phyloP scores from a whole-genome alignment of 805 yeast genomes.

The Candida glaebosa region DNA sequence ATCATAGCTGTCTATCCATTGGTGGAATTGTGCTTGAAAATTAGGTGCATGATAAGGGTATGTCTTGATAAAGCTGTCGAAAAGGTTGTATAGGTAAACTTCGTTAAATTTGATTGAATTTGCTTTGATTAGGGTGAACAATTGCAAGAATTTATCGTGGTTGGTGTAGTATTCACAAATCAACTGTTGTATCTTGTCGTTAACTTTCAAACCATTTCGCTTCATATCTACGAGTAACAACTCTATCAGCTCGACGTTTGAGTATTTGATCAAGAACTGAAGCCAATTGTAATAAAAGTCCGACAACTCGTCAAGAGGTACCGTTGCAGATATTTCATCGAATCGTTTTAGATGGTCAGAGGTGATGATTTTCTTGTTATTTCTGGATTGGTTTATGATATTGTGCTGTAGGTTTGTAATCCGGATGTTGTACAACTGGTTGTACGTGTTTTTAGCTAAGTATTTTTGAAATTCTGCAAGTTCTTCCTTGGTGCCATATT shows the following conservation, averaged over 20 bases:
- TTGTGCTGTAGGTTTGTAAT: constrained; percentile 18
- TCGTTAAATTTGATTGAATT: constrained; percentile 18
- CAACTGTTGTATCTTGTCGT: constrained; percentile 19
- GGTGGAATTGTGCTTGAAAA: constrained; percentile 7
- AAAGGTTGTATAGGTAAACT: constrained; percentile 18
- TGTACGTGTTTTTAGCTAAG: constrained; percentile 16
- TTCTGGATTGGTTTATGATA: constrained; percentile 21
- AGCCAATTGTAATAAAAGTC: constrained; percentile 27
- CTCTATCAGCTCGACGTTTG: constrained; percentile 26
- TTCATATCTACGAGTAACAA: constrained; percentile 23
- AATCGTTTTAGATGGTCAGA: constrained; percentile 22
- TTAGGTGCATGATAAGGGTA: constrained; percentile 28
- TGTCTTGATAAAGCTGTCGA: constrained; percentile 28
- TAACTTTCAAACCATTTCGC: constrained; percentile 17
- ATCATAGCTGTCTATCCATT: constrained; percentile 10
- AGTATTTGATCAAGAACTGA: constrained; percentile 25
- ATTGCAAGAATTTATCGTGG: constrained; percentile 25
- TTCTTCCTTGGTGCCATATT: constrained; percentile 27
- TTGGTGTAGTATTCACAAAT: constrained; percentile 23
- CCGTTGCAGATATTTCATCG: constrained; percentile 13
- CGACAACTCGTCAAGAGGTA: constrained; percentile 12
- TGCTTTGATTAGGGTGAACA: constrained; percentile 21
- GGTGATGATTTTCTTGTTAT: constrained; percentile 22
- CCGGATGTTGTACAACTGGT: constrained; percentile 22
- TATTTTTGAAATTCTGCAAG: constrained; percentile 16